A percentile compares a stretch with the other conserved stretches of the same genome.
Conservation (phyloP, 2,329 filamentous ascomycete genomes). For the Bisporella sp. region DNA sequence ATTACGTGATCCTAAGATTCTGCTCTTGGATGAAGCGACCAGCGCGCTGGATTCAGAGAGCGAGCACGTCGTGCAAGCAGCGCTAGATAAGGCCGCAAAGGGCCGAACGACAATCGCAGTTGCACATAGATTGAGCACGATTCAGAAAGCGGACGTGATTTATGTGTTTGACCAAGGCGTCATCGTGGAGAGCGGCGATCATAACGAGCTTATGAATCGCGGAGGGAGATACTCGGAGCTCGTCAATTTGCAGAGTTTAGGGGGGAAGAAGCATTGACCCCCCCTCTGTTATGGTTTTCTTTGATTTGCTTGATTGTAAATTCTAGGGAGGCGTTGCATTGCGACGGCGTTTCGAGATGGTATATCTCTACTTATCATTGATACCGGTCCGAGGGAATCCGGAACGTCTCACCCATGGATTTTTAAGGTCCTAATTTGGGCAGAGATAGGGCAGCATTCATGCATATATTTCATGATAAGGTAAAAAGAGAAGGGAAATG, state of each 20-base stretch:
- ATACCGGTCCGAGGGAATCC: too few species aligned
- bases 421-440: too few species aligned
- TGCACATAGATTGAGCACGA: conserved; percentile 84
- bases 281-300: not conserved
- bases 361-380: not conserved
- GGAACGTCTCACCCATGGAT: too few species aligned
- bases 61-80: conserved; percentile 74
- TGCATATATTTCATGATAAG: too few species aligned
- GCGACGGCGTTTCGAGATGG: conserved; percentile 12
- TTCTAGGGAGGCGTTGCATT: conserved; percentile 2
- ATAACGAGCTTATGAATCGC: conserved; percentile 62
- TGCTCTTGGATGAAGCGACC: conserved; percentile 79
- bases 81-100: conserved; percentile 74
- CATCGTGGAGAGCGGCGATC: conserved; percentile 79
- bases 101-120: conserved; percentile 90
- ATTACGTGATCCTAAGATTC: conserved; percentile 81
- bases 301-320: not conserved
- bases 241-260: conserved; percentile 73
- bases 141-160: conserved; percentile 90
- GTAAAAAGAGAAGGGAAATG: too few species aligned
- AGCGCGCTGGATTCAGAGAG: conserved; percentile 69
- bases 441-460: too few species aligned
- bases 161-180: conserved; percentile 92
- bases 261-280: conserved; percentile 29
- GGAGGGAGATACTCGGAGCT: conserved; percentile 71